Conservation (phyloP, 495 filamentous ascomycete genomes). For the Glonium stellatum region DNA sequence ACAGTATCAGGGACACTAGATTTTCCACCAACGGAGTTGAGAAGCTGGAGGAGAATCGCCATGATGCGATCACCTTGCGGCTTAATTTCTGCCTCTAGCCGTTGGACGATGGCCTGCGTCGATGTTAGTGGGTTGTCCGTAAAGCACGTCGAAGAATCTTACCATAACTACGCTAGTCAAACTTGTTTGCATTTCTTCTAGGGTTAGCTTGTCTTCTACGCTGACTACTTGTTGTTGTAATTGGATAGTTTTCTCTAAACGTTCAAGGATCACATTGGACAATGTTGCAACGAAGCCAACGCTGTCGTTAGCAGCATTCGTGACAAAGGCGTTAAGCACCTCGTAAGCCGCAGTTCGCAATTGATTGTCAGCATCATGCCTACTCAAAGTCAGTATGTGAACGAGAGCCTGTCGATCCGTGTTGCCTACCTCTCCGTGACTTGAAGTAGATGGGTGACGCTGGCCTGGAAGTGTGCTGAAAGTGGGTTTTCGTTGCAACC, state of each 20-base stretch:
- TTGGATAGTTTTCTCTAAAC: constrained; percentile 82
- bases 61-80: constrained; percentile 92
- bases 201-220: constrained; percentile 85
- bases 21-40: constrained; percentile 70
- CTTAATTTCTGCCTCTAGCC: constrained; percentile 82
- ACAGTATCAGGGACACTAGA: constrained; percentile 91
- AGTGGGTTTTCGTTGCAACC: constrained; percentile 74
- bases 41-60: constrained; percentile 72
- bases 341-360: constrained; percentile 99
- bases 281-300: constrained; percentile 71
- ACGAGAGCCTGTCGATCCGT: not conserved
- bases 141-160: constrained; percentile 14
- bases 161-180: constrained; percentile 77
- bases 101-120: constrained; percentile 68
- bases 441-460: constrained; percentile 73
- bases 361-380: constrained; percentile 74
- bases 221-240: constrained; percentile 92
- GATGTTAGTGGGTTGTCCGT: not conserved
- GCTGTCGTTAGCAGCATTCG: constrained; percentile 80
- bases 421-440: constrained; percentile 64
- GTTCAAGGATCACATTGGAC: constrained; percentile 76
- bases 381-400: constrained; percentile 27
- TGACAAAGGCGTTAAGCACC: constrained; percentile 88
- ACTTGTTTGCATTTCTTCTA: constrained; percentile 97
- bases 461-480: constrained; percentile 87